Percentiles rank a stretch among this genome's conserved stretches.
Evolutionary conservation across 352 stramenopile species (phyloP).

Genomic region (Phytopythium boreale): DNA sequence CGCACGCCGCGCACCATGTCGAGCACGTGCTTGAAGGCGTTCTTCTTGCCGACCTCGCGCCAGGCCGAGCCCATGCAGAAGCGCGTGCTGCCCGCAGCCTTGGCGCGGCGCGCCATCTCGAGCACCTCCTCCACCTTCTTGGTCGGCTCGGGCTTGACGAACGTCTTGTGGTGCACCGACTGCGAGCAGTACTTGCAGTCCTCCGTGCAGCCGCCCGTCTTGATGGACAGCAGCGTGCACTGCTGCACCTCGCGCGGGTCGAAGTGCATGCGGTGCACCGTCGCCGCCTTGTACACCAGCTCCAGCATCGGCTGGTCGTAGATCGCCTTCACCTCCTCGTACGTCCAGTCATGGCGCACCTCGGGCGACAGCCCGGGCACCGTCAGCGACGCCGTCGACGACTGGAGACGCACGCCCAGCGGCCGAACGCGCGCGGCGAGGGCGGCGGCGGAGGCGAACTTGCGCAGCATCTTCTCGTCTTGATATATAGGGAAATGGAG

Average conservation of each 20-base stretch:
- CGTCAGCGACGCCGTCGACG: conserved; percentile 46
- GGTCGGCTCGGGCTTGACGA: conserved; percentile 96
- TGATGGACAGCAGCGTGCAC: conserved; percentile 97
- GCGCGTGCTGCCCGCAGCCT: conserved; percentile 94
- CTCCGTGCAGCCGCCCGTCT: conserved; percentile 94
- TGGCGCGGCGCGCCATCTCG: conserved; percentile 92
- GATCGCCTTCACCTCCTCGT: conserved; percentile 93
- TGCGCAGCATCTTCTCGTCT: conserved; percentile 34
- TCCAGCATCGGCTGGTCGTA: conserved; percentile 96
- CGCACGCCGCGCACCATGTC: conserved; percentile 95
- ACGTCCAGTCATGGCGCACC: conserved; percentile 91
- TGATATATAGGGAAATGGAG: too few species aligned
- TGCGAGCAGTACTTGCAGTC: conserved; percentile 97
- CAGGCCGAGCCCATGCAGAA: conserved; percentile 99
- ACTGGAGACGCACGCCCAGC: conserved; percentile 23
- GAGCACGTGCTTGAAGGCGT: conserved; percentile 97
- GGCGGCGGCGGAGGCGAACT: conserved; percentile 26
- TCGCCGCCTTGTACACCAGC: conserved; percentile 95
- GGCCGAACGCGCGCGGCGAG: not conserved
- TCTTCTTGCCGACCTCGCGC: conserved; percentile 98
- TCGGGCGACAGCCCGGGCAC: conserved; percentile 65
- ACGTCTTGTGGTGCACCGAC: conserved; percentile 96
- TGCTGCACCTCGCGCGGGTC: conserved; percentile 96
- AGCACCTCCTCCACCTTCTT: conserved; percentile 97
- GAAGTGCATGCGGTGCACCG: conserved; percentile 97